Percentiles rank a stretch among this genome's conserved stretches.
Evolutionary conservation across 2,329 filamentous ascomycete genomes (phyloP).

Genomic region (Aspergillus fumigatus): DNA sequence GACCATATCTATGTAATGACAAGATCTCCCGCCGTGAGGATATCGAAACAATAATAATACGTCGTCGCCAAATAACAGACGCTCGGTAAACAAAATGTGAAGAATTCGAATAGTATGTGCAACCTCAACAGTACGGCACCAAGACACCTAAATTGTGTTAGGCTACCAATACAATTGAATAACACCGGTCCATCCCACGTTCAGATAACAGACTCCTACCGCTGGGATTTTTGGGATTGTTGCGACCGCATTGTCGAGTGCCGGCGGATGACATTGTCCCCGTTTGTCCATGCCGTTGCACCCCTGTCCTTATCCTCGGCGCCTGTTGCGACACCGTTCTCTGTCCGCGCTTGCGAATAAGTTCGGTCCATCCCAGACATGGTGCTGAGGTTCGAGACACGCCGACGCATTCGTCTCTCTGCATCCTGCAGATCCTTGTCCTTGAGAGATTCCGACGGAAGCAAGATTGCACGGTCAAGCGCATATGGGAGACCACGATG

Average conservation of each 20-base stretch:
- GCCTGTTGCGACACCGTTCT: conserved; percentile 21
- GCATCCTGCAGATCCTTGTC: conserved; percentile 55
- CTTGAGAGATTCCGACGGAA: conserved; percentile 62
- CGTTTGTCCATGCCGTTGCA: conserved; percentile 10
- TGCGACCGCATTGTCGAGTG: conserved; percentile 26
- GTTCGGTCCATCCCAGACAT: conserved; percentile 21
- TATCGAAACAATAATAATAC: background rate
- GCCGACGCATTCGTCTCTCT: conserved; percentile 40
- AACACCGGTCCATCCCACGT: background rate
- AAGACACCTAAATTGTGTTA: background rate
- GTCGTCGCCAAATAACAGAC: background rate
- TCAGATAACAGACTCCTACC: conserved; percentile 4
- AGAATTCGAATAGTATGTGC: background rate
- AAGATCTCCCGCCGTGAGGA: background rate
- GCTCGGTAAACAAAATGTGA: background rate
- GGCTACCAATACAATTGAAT: background rate
- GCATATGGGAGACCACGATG: conserved; percentile 64
- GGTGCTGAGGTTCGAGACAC: conserved; percentile 33
- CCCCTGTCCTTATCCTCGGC: conserved; percentile 23
- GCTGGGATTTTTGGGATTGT: conserved; percentile 18
- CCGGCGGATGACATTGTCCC: conserved; percentile 22
- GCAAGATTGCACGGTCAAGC: conserved; percentile 64
- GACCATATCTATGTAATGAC: background rate
- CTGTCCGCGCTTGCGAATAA: conserved; percentile 19
- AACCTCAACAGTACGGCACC: background rate